These are phyloP conservation scores for Aspergillus kassunensis DNA, from an alignment of 495 filamentous ascomycete species.

Conservation along the genomic window DNA sequence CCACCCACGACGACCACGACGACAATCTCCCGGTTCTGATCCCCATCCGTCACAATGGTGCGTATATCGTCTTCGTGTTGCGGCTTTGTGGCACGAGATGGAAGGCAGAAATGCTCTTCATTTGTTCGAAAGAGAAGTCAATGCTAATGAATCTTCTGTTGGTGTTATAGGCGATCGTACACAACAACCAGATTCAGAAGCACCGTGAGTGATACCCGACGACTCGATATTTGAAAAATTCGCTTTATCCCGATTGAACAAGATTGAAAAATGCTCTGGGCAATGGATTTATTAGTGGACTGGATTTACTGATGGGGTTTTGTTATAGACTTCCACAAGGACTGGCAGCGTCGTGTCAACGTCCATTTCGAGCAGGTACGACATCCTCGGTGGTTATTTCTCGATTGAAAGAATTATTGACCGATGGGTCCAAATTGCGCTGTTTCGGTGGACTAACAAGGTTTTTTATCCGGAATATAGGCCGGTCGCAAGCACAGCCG, in stretches of 20 bases:
- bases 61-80: slow-evolving; percentile 24
- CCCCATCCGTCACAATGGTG: slow-evolving; percentile 65
- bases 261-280: slow-evolving; percentile 20
- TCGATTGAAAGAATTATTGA: slow-evolving; percentile 10
- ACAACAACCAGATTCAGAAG: slow-evolving; percentile 98
- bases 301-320: slow-evolving; percentile 27
- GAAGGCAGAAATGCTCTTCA: background rate
- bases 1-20: slow-evolving; percentile 40
- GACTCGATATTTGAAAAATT: slow-evolving; percentile 1
- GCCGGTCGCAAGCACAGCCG: slow-evolving; percentile 90
- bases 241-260: background rate
- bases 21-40: slow-evolving; percentile 52
- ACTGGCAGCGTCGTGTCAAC: slow-evolving; percentile 98
- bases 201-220: slow-evolving; percentile 67
- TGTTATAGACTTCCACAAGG: slow-evolving; percentile 93
- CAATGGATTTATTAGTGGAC: slow-evolving; percentile 11
- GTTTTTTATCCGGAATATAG: slow-evolving; percentile 45
- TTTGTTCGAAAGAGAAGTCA: background rate
- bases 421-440: too few species aligned
- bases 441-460: slow-evolving; percentile 16
- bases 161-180: slow-evolving; percentile 83
- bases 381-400: background rate
- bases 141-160: slow-evolving; percentile 29
- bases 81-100: slow-evolving; percentile 9
- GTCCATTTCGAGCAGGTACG: slow-evolving; percentile 99